Evolutionary conservation across 2,329 filamentous ascomycete species (phyloP), one percentile per base, ranked within the genome.

Genomic region (Phialophora verrucosa): DNA sequence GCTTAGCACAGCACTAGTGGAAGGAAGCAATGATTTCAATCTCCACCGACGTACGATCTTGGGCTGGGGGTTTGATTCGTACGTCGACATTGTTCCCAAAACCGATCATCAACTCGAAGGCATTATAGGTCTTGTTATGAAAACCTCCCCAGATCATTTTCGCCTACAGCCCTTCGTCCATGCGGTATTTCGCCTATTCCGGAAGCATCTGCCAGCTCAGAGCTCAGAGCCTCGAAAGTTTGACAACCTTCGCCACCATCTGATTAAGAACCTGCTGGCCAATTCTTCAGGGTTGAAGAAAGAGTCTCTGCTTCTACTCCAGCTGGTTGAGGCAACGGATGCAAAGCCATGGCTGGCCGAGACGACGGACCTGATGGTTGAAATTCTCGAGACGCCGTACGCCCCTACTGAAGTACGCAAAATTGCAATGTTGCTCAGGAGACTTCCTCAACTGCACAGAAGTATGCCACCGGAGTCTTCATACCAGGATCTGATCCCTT

Each of bases 381-480:
- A 92, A 69, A 88, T 93, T 17, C 93, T 98, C 76, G 86, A 92
- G 69, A 91, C 89, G 5, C 88, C 91, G 0, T 79, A 96, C n/a
- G 87, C 86, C 55, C 82, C 97, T 3, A 87, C 93, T 64, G 92
- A 90, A 58, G 86, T 88, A 59, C 87, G 95, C 63, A 87, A 87
- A 20, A 87, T 97, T 38, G 90, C 91, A 1, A 96, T 97, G 86
- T 88, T 94, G 69, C 85, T 97, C 62, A 90, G 94, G 55, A 93
- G 92, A 73, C 83, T 97, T 51, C 89, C 84, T 1, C 79, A 84
- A 17, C 76, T 83, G 23, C 96, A 95, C 75, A 79, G 84, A 5
- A 82, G 85, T 27, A 75, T 89, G 10, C 80, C 82, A 49, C 80
- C 85, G 1, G 83, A 86, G 44, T 85, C 85, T 1, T 91, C 90